Base-by-base conservation (phyloP, 2,329 filamentous ascomycete genomes). In the Gremmenia infestans region DNA sequence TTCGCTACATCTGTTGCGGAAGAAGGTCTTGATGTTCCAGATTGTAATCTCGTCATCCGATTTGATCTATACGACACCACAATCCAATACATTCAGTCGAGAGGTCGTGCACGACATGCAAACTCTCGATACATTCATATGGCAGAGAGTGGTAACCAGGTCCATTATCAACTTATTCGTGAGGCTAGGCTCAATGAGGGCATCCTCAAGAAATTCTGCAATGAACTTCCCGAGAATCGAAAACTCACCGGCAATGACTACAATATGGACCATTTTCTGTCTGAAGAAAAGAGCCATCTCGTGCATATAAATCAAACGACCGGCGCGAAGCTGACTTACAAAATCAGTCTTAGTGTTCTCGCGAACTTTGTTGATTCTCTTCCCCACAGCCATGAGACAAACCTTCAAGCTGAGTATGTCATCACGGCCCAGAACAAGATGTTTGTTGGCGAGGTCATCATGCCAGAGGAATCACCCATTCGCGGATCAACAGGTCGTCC, bases 51-150 rank as follows among this genome's bases (percentile, higher is more conserved):
- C 1, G 76, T 88, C 32, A 77, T 88, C 57, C 74, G 92, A 2
- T 99, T 97, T 66, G 91, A 97, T 68, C 80, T 96, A 2, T 96
- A 91, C 72, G 79, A 81, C 11, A 97, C 93, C 0, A 85, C 96
- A 71, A 97, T 97, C 52, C 89, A 96, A 67, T 97, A 97, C 68
- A 86, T 97, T 19, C 94, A 99, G 70, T 97, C 92, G 14, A 83
- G 91, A 60, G 94, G 94, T 0, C 83, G 94, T 53, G 94, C 94
- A 12, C 82, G 94, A 40, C 88, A 91, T 65, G 71, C 74, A 0
- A 80, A 87, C 53, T 97, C 94, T 0, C 85, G 81, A 60, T 97
- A 93, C 70, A 81, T 92, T 36, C 89, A 89, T 65, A 92, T 99
- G 88, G 70, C 90, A 2, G 92, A 97, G 68, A 68, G 72, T 1